Percentiles rank a stretch among this genome's conserved stretches.
Conservation (phyloP, 2,329 filamentous ascomycete genomes). For the Diaporthe longicolla region DNA sequence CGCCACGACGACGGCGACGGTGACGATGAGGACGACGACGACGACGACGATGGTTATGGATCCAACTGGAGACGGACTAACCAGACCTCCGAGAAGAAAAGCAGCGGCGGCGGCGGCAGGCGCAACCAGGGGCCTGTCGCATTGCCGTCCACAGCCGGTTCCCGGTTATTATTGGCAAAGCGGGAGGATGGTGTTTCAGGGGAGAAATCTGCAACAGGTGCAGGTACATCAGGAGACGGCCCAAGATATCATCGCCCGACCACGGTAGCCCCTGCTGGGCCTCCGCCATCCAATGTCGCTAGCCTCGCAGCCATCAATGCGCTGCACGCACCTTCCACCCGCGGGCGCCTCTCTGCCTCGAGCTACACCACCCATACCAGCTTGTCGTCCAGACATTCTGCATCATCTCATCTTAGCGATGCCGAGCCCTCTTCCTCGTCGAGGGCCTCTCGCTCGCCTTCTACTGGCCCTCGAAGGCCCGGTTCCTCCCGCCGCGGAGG, state of each 20-base stretch:
- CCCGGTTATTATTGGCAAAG: conserved; percentile 42
- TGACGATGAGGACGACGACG: neutral
- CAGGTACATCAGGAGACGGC: conserved; percentile 50
- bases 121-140: conserved; percentile 17
- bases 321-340: conserved; percentile 45
- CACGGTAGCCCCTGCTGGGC: conserved; percentile 53
- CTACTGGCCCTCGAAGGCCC: conserved; percentile 50
- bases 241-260: conserved; percentile 48
- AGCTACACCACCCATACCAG: conserved; percentile 40
- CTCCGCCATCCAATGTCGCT: conserved; percentile 55
- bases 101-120: conserved; percentile 3
- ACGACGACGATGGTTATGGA: conserved; percentile 22
- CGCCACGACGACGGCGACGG: conserved; percentile 2
- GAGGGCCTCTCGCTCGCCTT: conserved; percentile 42
- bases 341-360: conserved; percentile 37
- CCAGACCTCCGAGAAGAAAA: conserved; percentile 27
- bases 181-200: conserved; percentile 61
- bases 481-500: conserved; percentile 59
- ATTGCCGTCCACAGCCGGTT: conserved; percentile 43
- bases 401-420: conserved; percentile 43
- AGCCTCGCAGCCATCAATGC: conserved; percentile 54
- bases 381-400: conserved; percentile 39
- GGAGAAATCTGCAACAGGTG: conserved; percentile 55
- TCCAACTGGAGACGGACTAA: conserved; percentile 32
- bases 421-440: conserved; percentile 47